Evolutionary conservation across 2,329 filamentous ascomycete genomes (phyloP), one percentile per base, ranked within the genome.

Genomic region (Tolypocladium pustulatum): DNA sequence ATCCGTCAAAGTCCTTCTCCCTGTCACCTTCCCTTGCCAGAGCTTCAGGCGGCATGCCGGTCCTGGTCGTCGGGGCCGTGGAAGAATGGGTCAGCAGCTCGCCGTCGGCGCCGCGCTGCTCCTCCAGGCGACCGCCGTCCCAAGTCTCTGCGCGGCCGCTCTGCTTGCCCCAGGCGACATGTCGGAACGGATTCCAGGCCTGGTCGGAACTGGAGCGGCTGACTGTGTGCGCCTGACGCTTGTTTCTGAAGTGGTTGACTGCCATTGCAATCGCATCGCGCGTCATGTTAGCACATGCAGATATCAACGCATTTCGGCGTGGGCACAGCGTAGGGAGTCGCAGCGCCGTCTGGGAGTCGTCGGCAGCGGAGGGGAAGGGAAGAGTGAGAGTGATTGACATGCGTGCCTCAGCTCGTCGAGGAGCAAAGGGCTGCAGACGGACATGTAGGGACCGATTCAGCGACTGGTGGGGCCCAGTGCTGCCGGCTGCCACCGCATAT

Each of bases 201-300:
- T 74, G 70, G 58, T 74, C 71, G 55, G 67, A 62, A 57, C 70
- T 69, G 40, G 72, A 67, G 58, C 77, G 74, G 56, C 76, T 75
- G 51, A 78, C 65, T 27, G 62, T 69, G 60, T 76, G 75, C 60
- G 78, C 78, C 59, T 71, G 68, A 60, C 73, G 72, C 70, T 76
- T 80, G 61, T 76, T 73, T 57, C 68, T 70, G 64, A 72, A 76
- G 49, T 72, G 68, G 63, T 81, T 80, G 72, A 78, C 78, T 80
- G 68, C 53, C 61, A 66, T 60, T 55, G 58, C 54, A 52, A 65
- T 49, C 34, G 46, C 52, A 57, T 59, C 55, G 58, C 52, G 54
- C 36, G 51, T 30, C 56, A 40, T 38, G 56, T 63, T 60, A 63
- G 54, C 54, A 22, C 54, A n/a, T 15, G 54, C 30, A 34, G 5